Percentiles rank a stretch among this genome's conserved stretches.
Evolutionary conservation across 2,329 filamentous ascomycete species (phyloP).

Genomic region (Aspergillus hiratsukae): DNA sequence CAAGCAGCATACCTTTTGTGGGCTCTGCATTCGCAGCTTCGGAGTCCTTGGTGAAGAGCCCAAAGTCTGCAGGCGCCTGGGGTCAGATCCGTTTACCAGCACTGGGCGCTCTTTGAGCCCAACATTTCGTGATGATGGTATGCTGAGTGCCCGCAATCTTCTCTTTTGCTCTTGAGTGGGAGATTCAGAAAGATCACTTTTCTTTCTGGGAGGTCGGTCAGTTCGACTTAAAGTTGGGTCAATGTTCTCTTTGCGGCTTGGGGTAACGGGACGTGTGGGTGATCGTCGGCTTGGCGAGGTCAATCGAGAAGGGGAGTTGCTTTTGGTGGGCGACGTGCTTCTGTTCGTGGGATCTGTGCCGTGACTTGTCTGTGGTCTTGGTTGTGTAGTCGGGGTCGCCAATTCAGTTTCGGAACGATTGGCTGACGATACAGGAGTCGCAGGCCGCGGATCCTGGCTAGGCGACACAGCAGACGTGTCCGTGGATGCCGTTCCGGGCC

Average conservation of each 20-base stretch:
- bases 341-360: conserved; percentile 25
- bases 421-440: conserved; percentile 26
- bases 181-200: conserved; percentile 28
- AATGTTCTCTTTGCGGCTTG: conserved; percentile 39
- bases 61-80: conserved; percentile 42
- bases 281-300: conserved; percentile 30
- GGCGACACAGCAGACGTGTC: conserved; percentile 43
- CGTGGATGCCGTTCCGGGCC: conserved; percentile 58
- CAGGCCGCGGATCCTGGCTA: conserved; percentile 33
- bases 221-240: conserved; percentile 29
- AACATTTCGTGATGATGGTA: conserved; percentile 43
- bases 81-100: conserved; percentile 28
- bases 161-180: conserved; percentile 39
- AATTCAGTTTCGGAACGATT: conserved; percentile 24
- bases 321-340: conserved; percentile 29
- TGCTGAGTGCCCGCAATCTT: conserved; percentile 45
- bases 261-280: conserved; percentile 30
- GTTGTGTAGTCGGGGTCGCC: conserved; percentile 26
- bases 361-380: conserved; percentile 27
- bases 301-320: conserved; percentile 24
- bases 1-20: conserved; percentile 47
- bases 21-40: conserved; percentile 63
- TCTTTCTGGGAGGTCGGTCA: conserved; percentile 31
- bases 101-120: conserved; percentile 32
- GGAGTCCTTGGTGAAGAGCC: conserved; percentile 67